Percentiles rank a stretch among this genome's conserved stretches.
These are phyloP conservation scores for Suhomyces bolitotheri DNA, from an alignment of 1,139 yeast genomes.

Conservation along the genomic window DNA sequence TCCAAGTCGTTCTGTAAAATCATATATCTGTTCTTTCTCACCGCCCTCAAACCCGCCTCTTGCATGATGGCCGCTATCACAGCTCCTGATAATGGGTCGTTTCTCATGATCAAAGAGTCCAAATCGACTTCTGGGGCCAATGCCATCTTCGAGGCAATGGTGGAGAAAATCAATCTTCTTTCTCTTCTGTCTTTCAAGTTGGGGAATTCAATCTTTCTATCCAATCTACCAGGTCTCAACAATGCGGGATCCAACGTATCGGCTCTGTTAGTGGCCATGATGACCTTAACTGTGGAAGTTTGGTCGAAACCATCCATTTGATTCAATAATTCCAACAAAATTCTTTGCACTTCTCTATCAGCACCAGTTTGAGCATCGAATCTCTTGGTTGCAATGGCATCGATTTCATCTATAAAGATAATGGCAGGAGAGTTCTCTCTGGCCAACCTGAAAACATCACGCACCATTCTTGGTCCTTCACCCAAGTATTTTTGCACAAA, in stretches of 20 bases:
- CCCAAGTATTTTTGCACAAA: constrained; percentile 97
- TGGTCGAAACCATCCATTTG: constrained; percentile 99
- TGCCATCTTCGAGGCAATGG: constrained; percentile 97
- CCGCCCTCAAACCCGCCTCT: constrained; percentile 98
- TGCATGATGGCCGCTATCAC: constrained; percentile 99
- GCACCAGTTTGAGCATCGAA: constrained; percentile 99
- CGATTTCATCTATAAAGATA: constrained; percentile 84
- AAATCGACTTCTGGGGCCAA: constrained; percentile 96
- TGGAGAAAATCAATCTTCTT: constrained; percentile 91
- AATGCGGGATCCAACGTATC: constrained; percentile 97
- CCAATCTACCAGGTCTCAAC: constrained; percentile 97
- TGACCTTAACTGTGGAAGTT: constrained; percentile 90
- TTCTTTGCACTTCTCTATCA: constrained; percentile 98
- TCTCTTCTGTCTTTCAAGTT: constrained; percentile 94
- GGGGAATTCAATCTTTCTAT: constrained; percentile 97
- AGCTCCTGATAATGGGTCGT: constrained; percentile 97
- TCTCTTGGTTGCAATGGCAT: constrained; percentile 98
- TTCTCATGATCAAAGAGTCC: constrained; percentile 90
- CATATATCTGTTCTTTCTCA: constrained; percentile 95
- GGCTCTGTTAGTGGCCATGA: constrained; percentile 99
- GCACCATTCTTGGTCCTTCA: constrained; percentile 99
- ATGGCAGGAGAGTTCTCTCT: constrained; percentile 97
- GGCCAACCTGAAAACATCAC: constrained; percentile 96
- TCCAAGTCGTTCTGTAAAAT: constrained; percentile 93
- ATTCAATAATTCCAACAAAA: constrained; percentile 88